A percentile compares a stretch with the other conserved stretches of the same genome.
phyloP scores from a whole-genome alignment of 106 monocot species.

The Vanilla planifolia region DNA sequence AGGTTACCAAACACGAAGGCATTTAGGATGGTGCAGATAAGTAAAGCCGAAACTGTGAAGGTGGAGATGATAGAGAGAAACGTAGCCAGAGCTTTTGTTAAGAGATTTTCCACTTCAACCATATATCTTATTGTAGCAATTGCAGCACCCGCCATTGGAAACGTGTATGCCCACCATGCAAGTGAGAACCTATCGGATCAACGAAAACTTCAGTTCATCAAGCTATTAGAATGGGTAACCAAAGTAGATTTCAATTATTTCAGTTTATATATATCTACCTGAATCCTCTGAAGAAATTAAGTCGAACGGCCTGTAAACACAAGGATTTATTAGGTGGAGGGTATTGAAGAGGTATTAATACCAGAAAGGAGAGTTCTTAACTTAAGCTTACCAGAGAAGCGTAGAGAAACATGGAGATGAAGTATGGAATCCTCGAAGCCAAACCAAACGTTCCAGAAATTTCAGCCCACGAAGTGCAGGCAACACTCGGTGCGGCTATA shows the following conservation, averaged over 20 bases:
- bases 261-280: constrained; percentile 18
- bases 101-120: constrained; percentile 32
- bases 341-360: not conserved
- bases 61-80: constrained; percentile 51
- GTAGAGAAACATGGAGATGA: constrained; percentile 59
- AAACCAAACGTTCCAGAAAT: constrained; percentile 47
- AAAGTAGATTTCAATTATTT: not conserved
- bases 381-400: constrained; percentile 46
- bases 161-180: constrained; percentile 71
- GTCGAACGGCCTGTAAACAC: constrained; percentile 66
- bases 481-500: constrained; percentile 72
- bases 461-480: constrained; percentile 69
- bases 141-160: constrained; percentile 53
- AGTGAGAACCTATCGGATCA: constrained; percentile 37
- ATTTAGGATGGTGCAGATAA: constrained; percentile 54
- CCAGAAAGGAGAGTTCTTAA: too few relatives aligned
- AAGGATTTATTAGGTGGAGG: not conserved
- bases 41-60: constrained; percentile 50
- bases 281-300: constrained; percentile 88
- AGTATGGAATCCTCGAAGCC: constrained; percentile 49
- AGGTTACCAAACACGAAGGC: constrained; percentile 69
- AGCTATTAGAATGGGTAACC: too few relatives aligned
- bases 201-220: not conserved
- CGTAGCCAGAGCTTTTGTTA: constrained; percentile 36
- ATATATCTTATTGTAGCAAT: constrained; percentile 64